A percentile compares a stretch with the other conserved stretches of the same genome.
These are phyloP conservation scores for Yamadazyma epiphylla DNA, from an alignment of 1,139 yeast species.

Conservation along the genomic window DNA sequence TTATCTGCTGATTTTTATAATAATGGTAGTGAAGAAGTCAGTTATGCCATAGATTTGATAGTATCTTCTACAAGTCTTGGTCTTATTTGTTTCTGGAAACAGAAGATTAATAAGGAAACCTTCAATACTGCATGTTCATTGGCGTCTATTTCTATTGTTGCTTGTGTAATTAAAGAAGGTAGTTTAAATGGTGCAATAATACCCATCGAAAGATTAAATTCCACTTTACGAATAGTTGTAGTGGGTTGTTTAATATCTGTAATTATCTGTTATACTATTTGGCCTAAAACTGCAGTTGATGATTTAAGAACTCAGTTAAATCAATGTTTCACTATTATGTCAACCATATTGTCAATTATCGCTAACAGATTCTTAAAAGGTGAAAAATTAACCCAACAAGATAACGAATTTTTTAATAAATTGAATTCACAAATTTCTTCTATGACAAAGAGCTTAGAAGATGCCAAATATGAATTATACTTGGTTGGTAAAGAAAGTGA, in stretches of 20 bases:
- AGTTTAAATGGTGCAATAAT: slow-evolving; percentile 57
- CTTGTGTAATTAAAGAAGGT: slow-evolving; percentile 77
- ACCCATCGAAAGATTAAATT: slow-evolving; percentile 53
- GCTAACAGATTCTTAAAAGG: slow-evolving; percentile 55
- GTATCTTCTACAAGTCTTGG: slow-evolving; percentile 60
- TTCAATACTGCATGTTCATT: slow-evolving; percentile 80
- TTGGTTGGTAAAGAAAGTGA: slow-evolving; percentile 54
- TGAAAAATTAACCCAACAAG: slow-evolving; percentile 37
- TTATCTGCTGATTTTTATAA: slow-evolving; percentile 47
- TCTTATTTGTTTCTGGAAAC: slow-evolving; percentile 64
- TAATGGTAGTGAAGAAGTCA: slow-evolving; percentile 46
- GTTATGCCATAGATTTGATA: slow-evolving; percentile 55
- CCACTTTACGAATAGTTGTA: slow-evolving; percentile 57
- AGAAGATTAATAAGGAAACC: slow-evolving; percentile 60
- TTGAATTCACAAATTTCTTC: slow-evolving; percentile 38
- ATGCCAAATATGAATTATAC: slow-evolving; percentile 59
- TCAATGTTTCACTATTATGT: slow-evolving; percentile 51
- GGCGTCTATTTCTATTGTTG: slow-evolving; percentile 68
- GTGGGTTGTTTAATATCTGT: slow-evolving; percentile 63
- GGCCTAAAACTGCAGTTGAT: slow-evolving; percentile 61
- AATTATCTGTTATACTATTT: slow-evolving; percentile 52
- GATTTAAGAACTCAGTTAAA: slow-evolving; percentile 46
- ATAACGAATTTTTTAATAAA: slow-evolving; percentile 29
- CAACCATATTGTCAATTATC: slow-evolving; percentile 47
- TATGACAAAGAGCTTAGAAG: slow-evolving; percentile 48